Evolutionary conservation across 768 basidiomycete genomes (phyloP).

Genomic region (Hydnum rufescens): DNA sequence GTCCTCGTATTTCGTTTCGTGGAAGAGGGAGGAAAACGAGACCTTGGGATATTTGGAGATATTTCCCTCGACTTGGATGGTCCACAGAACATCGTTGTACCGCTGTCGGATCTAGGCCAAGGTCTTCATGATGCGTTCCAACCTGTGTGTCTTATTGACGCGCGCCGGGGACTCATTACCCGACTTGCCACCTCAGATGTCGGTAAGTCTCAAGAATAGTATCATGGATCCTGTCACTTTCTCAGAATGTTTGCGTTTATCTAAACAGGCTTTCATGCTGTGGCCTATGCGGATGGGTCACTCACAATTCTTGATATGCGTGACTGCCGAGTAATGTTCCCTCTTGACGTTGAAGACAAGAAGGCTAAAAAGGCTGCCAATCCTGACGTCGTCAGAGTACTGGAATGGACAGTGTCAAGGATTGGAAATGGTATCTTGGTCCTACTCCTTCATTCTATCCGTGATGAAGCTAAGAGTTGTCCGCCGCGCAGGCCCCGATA

Average conservation of each 20-base stretch:
- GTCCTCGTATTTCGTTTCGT: conserved; percentile 27
- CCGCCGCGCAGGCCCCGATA: conserved; percentile 11
- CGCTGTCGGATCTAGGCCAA: neutral
- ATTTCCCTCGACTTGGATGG: conserved; percentile 37
- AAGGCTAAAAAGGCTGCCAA: conserved; percentile 26
- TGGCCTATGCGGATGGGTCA: conserved; percentile 39
- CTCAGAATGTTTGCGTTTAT: conserved; percentile 1
- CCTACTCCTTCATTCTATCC: conserved; percentile 22
- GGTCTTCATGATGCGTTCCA: conserved; percentile 25
- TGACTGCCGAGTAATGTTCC: conserved; percentile 43
- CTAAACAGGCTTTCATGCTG: conserved; percentile 50
- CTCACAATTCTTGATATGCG: conserved; percentile 55
- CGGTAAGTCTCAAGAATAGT: conserved; percentile 27
- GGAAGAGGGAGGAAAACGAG: conserved; percentile 18
- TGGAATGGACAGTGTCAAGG: conserved; percentile 43
- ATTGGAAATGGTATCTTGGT: neutral
- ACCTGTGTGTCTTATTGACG: conserved; percentile 39
- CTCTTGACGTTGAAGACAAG: conserved; percentile 23
- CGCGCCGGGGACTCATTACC: conserved; percentile 28
- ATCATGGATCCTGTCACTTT: neutral
- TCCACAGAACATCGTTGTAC: conserved; percentile 17
- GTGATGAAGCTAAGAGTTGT: neutral
- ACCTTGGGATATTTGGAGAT: conserved; percentile 19
- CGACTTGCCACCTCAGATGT: conserved; percentile 50
- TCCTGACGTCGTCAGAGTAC: conserved; percentile 22